These are phyloP conservation scores for Hypoxylon rickii DNA, from an alignment of 495 filamentous ascomycete species.

Conservation along the genomic window DNA sequence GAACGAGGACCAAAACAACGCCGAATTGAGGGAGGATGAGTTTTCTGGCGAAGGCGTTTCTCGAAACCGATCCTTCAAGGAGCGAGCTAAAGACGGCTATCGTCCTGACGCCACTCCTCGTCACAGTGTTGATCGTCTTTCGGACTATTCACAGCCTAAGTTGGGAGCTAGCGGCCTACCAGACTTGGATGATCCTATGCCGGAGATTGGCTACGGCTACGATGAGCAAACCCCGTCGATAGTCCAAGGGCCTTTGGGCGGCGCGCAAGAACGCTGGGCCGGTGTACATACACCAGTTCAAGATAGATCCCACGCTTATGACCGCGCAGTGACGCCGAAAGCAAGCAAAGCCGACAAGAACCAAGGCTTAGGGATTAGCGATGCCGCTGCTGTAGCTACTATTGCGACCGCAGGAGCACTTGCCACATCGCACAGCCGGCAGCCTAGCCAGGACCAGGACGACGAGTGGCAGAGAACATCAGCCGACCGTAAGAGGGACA, in stretches of 20 bases:
- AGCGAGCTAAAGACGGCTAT: constrained; percentile 54
- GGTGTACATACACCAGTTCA: constrained; percentile 47
- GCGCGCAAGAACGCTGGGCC: constrained; percentile 42
- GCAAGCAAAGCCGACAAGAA: constrained; percentile 34
- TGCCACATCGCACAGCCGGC: constrained; percentile 49
- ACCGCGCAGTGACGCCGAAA: constrained; percentile 43
- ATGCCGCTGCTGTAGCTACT: constrained; percentile 50
- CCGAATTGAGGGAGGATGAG: constrained; percentile 21
- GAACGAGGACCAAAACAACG: constrained; percentile 35
- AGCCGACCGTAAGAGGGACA: constrained; percentile 60
- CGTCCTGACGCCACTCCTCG: constrained; percentile 68
- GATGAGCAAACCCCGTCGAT: constrained; percentile 55
- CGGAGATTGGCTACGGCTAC: constrained; percentile 66
- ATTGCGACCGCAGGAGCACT: constrained; percentile 50
- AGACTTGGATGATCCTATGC: constrained; percentile 63
- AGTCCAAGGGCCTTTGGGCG: constrained; percentile 42
- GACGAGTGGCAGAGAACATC: constrained; percentile 61
- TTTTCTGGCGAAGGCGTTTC: constrained; percentile 44
- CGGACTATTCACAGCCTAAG: constrained; percentile 59
- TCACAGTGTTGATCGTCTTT: constrained; percentile 72
- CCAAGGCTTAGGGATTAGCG: constrained; percentile 39
- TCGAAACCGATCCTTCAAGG: constrained; percentile 60
- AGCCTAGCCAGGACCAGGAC: constrained; percentile 56
- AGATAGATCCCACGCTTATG: constrained; percentile 43
- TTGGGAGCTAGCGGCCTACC: constrained; percentile 69